Evolutionary conservation across 768 basidiomycete species (phyloP), one percentile per base, ranked within the genome.

Genomic region (Xerocomellus dryophilus): DNA sequence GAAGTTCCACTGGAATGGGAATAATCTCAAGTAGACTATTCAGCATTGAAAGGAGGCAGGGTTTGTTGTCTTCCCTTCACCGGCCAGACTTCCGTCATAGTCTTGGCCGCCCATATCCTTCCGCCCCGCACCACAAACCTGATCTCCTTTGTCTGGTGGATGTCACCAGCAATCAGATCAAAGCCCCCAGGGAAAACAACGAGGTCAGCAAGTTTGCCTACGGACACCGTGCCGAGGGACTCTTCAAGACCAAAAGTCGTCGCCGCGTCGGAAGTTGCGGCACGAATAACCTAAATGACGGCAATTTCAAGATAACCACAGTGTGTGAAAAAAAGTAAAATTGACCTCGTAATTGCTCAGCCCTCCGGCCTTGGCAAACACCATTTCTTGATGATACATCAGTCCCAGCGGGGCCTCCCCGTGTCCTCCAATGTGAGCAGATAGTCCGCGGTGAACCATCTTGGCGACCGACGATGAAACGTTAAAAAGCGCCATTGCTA

Each of bases 301-400:
- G 4, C 4, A 14, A 36, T 4, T 39, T 45, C n/a, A 43, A 18
- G 34, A 43, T 40, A 12, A 54, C 1, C n/a, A 44, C 7, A 3
- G 29, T 1, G 34, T 20, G n/a, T 31, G 21, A 38, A 40, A 36
- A 25, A 45, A 51, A 43, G 15, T 27, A 17, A 39, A 20, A 41
- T 63, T 7, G 31, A 85, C 87, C 77, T 89, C 84, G 61, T 87
- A 90, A 61, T 85, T 86, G 25, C 71, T 81, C 58, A 89, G 67
- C 3, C 88, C 88, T 20, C 88, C 88, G 14, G 74, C 71, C 43
- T 74, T 72, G 23, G 84, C 74, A 65, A 86, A 87, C 47, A 73
- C 76, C 81, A 89, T 85, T 61, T 90, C 88, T 18, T 82, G 80
- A 54, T 90, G 88, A 59, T 89, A 90, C 71, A 86, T 86, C n/a